Base-by-base conservation (phyloP, 768 basidiomycete species). In the Piloderma croceum region DNA sequence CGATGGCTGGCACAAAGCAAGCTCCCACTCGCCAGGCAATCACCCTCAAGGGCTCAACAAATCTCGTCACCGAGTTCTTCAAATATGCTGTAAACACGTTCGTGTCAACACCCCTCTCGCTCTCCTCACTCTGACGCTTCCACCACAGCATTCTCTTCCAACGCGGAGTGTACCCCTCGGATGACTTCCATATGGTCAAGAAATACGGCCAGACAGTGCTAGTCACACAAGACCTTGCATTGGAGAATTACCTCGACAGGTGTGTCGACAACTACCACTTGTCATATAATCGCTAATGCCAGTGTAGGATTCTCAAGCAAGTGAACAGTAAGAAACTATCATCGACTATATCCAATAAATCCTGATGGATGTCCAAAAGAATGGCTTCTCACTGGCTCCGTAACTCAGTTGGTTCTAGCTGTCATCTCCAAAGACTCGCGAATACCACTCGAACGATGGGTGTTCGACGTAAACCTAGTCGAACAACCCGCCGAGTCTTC, bases 181-280 rank as follows among this genome's bases (percentile, higher is more conserved):
- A 98, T 62, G 96, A 99, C 67, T 99, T 99, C 60, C 86, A 90
- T 57, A 93, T 96, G 90, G 94, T 99, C 44, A 99, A 98, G 64
- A 99, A 98, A 61, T 99, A 97, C 51, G 94, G 96, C 0, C 83
- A 98, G 57, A 92, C 90, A 0, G 88, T 99, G 38, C 74, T 98
- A 19, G 85, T 97, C 6, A 96, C 93, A 1, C 86, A 92, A 49
- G 94, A 99, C 51, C 79, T 92, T 34, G 85, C 86, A 3, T 67
- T 99, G 35, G 90, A 97, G 58, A 89, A 84, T 56, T 98, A 99
- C 57, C 75, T 98, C n/a, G 81, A 86, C 40, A 78, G 78, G 86
- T 85, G 50, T 21, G 61, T 50, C 15, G 36, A 18, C 41, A 31
- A 21, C 23, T 46, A 43, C 36, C 36, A 18, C 21, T 41, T 33